A percentile compares a stretch with the other conserved stretches of the same genome.
phyloP scores from a whole-genome alignment of 2,329 filamentous ascomycete species.

The Orbilia javanica region DNA sequence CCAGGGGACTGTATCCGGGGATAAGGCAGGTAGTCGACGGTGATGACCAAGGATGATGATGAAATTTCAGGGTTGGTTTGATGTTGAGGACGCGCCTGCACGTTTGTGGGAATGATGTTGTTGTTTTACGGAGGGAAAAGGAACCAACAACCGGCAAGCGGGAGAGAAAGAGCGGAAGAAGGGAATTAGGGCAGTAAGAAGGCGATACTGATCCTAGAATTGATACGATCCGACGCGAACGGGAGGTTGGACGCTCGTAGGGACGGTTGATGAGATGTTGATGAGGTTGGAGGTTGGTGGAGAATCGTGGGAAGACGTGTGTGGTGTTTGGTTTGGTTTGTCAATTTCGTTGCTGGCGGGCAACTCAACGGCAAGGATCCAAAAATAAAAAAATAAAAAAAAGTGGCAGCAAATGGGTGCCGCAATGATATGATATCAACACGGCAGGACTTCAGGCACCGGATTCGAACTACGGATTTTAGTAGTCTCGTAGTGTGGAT shows the following conservation, averaged over 20 bases:
- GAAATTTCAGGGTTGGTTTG: constrained; percentile 10
- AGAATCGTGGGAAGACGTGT: constrained; percentile 35
- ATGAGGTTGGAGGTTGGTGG: constrained; percentile 31
- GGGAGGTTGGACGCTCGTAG: constrained; percentile 18
- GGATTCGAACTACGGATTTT: too few relatives aligned
- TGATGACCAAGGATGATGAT: background rate
- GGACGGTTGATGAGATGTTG: constrained; percentile 34
- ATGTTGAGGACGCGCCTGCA: constrained; percentile 55
- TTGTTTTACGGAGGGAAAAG: constrained; percentile 43
- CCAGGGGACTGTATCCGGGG: background rate
- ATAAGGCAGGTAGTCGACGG: background rate
- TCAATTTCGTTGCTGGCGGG: constrained; percentile 29
- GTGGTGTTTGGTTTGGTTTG: constrained; percentile 31
- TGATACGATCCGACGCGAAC: constrained; percentile 47
- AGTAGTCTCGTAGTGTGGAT: too few relatives aligned
- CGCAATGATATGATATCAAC: constrained; percentile 19
- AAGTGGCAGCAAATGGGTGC: background rate
- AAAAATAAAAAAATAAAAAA: background rate
- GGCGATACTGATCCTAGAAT: background rate
- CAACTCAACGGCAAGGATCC: constrained; percentile 36
- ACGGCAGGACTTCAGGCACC: background rate
- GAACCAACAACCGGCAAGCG: constrained; percentile 40
- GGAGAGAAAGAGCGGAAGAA: constrained; percentile 43
- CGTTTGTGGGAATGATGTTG: constrained; percentile 45
- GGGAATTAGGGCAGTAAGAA: background rate